Evolutionary conservation across 768 basidiomycete genomes (phyloP).

Genomic region (Boletellus emodensis): DNA sequence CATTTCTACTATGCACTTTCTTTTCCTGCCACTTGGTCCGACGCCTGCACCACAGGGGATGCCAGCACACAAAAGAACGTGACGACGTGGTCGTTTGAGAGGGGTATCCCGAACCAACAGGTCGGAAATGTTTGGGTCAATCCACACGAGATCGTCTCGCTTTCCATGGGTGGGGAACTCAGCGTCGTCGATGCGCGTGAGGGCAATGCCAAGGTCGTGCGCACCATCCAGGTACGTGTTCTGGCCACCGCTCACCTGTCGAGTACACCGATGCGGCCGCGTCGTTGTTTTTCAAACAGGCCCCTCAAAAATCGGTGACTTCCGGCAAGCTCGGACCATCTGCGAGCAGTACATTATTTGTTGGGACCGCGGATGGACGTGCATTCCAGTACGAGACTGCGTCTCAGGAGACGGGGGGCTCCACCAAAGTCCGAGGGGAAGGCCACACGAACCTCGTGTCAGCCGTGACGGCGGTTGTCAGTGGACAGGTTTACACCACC

Average conservation of each 20-base stretch:
- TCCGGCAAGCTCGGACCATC: conserved; percentile 43
- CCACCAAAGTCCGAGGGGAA: conserved; percentile 51
- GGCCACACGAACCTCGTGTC: conserved; percentile 72
- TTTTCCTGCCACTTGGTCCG: not conserved
- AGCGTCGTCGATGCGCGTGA: conserved; percentile 75
- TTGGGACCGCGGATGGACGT: conserved; percentile 79
- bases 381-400: conserved; percentile 55
- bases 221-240: conserved; percentile 55
- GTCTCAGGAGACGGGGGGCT: conserved; percentile 4
- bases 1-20: not conserved
- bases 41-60: conserved; percentile 57
- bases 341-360: conserved; percentile 58
- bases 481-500: conserved; percentile 58
- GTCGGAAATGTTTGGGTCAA: conserved; percentile 84
- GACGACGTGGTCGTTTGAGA: conserved; percentile 68
- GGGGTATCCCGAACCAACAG: conserved; percentile 78
- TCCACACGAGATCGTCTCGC: conserved; percentile 66
- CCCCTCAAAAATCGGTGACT: conserved; percentile 78
- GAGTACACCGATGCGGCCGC: not conserved
- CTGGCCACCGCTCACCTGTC: not conserved
- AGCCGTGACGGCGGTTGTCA: conserved; percentile 46
- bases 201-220: conserved; percentile 53
- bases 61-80: conserved; percentile 63
- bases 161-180: conserved; percentile 79
- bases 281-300: conserved; percentile 39